Conservation (phyloP, 2,329 filamentous ascomycete genomes). For the Colletotrichum incanum region DNA sequence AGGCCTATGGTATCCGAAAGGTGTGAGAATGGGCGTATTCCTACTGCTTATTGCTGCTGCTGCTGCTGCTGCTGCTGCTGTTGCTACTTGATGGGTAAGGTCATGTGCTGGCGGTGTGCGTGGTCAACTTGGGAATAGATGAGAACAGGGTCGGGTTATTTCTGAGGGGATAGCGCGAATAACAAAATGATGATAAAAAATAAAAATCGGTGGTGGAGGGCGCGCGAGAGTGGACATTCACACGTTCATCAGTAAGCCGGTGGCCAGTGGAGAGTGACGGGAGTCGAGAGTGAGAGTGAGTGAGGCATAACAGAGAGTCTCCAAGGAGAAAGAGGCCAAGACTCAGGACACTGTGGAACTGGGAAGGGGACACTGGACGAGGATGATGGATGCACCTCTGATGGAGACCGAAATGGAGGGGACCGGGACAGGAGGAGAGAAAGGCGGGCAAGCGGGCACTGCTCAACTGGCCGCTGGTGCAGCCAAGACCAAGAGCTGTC, state of each 20-base stretch:
- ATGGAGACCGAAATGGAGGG: conserved; percentile 8
- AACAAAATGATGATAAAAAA: too few species aligned
- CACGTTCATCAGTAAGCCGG: too few species aligned
- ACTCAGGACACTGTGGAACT: background rate
- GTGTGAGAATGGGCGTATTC: background rate
- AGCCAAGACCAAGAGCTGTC: background rate
- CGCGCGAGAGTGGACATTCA: conserved; percentile 2
- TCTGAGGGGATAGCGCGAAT: too few species aligned
- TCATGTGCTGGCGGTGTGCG: background rate
- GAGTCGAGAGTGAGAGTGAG: conserved; percentile 3
- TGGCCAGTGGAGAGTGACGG: background rate
- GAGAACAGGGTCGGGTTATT: too few species aligned
- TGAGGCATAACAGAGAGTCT: background rate
- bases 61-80: background rate
- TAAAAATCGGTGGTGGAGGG: background rate
- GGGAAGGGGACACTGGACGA: conserved; percentile 7
- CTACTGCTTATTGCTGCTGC: background rate
- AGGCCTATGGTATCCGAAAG: background rate
- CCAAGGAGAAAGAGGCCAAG: background rate
- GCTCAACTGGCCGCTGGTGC: too few species aligned
- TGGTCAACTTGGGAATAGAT: too few species aligned
- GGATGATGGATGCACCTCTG: conserved; percentile 32
- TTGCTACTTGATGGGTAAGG: background rate
- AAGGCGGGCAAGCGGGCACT: background rate
- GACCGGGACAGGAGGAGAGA: conserved; percentile 6